Conservation (phyloP, 352 stramenopile genomes). For the Albugo laibachii region DNA sequence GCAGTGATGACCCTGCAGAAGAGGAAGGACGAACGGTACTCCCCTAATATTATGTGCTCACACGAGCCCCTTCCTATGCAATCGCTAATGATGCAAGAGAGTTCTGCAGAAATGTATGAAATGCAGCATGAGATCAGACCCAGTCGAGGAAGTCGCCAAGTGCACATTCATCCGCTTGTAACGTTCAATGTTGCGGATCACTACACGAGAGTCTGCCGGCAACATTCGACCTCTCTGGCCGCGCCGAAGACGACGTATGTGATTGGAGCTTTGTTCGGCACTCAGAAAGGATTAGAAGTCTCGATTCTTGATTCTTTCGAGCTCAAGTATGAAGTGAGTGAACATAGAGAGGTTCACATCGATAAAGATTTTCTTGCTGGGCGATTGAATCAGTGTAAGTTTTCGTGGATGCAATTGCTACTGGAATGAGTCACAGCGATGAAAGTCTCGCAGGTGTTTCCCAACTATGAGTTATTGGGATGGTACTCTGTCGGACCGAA, state of each 20-base stretch:
- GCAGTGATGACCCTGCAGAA: no score
- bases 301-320: constrained; percentile 79
- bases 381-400: constrained; percentile 64
- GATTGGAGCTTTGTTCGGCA: constrained; percentile 84
- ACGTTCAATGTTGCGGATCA: constrained; percentile 91
- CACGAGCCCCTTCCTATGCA: no score
- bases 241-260: constrained; percentile 46
- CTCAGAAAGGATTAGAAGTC: constrained; percentile 65
- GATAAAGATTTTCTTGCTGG: constrained; percentile 67
- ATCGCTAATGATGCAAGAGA: no score
- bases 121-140: not conserved
- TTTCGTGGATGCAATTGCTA: constrained; percentile 1
- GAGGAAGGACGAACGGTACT: no score
- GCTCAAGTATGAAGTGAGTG: constrained; percentile 29
- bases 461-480: constrained; percentile 70
- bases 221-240: constrained; percentile 5
- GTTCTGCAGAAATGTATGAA: no score
- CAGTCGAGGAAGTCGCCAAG: not conserved
- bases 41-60: no score
- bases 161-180: constrained; percentile 57
- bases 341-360: constrained; percentile 41
- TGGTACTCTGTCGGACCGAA: constrained; percentile 76
- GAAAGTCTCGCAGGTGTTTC: constrained; percentile 67
- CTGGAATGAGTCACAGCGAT: not conserved
- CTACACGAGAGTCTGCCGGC: constrained; percentile 60